A percentile compares a stretch with the other conserved stretches of the same genome.
Evolutionary conservation across 202 grass and related monocot species (phyloP).

Genomic region (Panicum virgatum): DNA sequence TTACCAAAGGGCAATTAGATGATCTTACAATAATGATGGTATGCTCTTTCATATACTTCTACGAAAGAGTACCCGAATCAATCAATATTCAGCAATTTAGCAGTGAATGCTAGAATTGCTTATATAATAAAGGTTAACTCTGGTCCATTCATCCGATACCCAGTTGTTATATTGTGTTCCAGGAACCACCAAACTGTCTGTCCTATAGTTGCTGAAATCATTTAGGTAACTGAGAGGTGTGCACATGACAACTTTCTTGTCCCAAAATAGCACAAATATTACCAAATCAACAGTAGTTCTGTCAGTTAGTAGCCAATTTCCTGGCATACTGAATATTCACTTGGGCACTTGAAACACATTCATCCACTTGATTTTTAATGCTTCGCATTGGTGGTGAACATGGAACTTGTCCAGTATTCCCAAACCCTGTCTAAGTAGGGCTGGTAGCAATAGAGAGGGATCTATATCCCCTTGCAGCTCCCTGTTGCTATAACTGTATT

Average conservation of each 20-base stretch:
- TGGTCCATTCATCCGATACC: conserved; percentile 6
- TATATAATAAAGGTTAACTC: conserved; percentile 15
- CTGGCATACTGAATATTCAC: conserved; percentile 22
- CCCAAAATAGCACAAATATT: neutral
- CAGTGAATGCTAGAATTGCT: conserved; percentile 11
- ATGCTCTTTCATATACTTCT: conserved; percentile 35
- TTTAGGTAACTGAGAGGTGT: neutral
- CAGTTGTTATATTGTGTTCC: conserved; percentile 24
- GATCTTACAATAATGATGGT: conserved; percentile 98
- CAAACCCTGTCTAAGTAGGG: neutral
- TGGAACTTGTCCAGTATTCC: neutral
- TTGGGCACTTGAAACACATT: conserved; percentile 18
- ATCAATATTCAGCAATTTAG: neutral
- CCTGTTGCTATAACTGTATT: neutral
- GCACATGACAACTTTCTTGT: neutral
- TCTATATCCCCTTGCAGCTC: neutral
- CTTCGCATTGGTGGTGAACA: neutral
- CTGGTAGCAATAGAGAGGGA: neutral
- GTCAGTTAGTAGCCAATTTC: neutral
- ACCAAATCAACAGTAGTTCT: neutral
- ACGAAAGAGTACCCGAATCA: conserved; percentile 20
- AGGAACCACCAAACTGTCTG: neutral
- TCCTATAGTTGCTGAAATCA: conserved; percentile 7
- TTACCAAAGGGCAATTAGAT: conserved; percentile 81
- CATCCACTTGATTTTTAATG: neutral